Evolutionary conservation across 1,284 basidiomycete genomes (phyloP), one percentile per base, ranked within the genome.

Genomic region (Tylopilus orsonianus): DNA sequence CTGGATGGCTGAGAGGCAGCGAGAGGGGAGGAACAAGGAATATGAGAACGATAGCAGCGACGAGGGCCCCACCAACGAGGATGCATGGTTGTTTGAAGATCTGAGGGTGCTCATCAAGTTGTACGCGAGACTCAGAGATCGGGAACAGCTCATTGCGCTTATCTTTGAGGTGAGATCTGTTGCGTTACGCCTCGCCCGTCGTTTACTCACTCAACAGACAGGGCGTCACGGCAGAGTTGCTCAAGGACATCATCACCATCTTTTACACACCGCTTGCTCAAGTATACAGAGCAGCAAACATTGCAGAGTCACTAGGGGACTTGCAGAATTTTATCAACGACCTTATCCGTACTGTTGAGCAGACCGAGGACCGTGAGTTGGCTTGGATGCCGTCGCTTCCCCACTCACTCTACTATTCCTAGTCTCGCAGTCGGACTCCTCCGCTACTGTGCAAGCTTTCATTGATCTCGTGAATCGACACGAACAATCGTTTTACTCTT

Each of bases 231-330:
- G 86, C 97, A 3, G 96, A 98, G 41, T 73, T 99, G 33, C 75
- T 99, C 59, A 98, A 96, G 70, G 97, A 99, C 66, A 98, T 99
- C 53, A 94, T 99, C 59, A 98, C 97, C 10, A 99, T 99, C 53
- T 99, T 99, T 70, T 99, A 99, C 69, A 75, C 95, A 1, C 97
- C 97, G 1, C 76, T 99, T n/a, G 97, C 97, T 0, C 92, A 96
- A 61, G 97, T 99, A 2, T 99, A 99, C 74, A 89, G 92, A 64
- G 96, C 96, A 4, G 97, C 97, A 5, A 97, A 91, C 65, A 97
- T 99, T 47, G 89, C 91, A 9, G 96, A 99, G 65, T 97, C 93
- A 2, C 68, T 99, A 2, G 78, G 84, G 29, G 97, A 99, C 65
- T 64, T 98, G 45, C 97, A 99, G 69, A 90, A 79, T 52, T 99